Base-by-base conservation (phyloP, 2,329 filamentous ascomycete genomes). In the Arthrobotrys entomopaga region DNA sequence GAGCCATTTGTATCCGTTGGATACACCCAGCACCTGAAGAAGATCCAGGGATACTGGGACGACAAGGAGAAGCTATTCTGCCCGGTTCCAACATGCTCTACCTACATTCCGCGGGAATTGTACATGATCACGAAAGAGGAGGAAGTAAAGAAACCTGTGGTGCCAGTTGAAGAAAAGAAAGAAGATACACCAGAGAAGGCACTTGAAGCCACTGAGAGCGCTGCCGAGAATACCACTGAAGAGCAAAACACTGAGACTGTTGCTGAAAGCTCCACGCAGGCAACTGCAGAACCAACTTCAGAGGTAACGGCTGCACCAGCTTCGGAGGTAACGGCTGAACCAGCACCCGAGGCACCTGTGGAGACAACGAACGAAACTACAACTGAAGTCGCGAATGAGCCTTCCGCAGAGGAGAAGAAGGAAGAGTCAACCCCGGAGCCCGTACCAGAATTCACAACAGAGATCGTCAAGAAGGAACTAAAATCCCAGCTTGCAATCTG, bases 21-120 rank as follows among this genome's bases (percentile, higher is more conserved):
- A 15, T 72, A 72, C 19, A 49, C 65, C 48, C 5, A 58, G 11
- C 46, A 24, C 2, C 11, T 72, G 13, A 65, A 65, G 22, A 43
- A 65, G 3, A 72, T 72, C 15, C 60, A 72, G 16, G 48, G 22
- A n/a, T 72, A 72, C 53, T 72, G 67, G 67, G 67, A 72, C 10
- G 67, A 72, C 19, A 65, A 72, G 40, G 59, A 72, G 22, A 72
- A 72, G 54, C 20, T 72, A 0, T 72, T 72, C 42, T 72, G 67
- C 11, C 67, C 67, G 2, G 67, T 65, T 26, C 67, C 67, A 3
- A 65, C 60, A 16, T 72, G 67, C 20, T 72, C 67, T 24, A 10
- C 67, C 5, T 72, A 72, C 40, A 53, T 72, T 13, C 60, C 53
- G 11, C 56, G 60, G 20, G 13, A 22, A 2, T 19, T 53, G 8